Base-by-base conservation (phyloP, 306 rosid species). In the Cajanus cajan region DNA sequence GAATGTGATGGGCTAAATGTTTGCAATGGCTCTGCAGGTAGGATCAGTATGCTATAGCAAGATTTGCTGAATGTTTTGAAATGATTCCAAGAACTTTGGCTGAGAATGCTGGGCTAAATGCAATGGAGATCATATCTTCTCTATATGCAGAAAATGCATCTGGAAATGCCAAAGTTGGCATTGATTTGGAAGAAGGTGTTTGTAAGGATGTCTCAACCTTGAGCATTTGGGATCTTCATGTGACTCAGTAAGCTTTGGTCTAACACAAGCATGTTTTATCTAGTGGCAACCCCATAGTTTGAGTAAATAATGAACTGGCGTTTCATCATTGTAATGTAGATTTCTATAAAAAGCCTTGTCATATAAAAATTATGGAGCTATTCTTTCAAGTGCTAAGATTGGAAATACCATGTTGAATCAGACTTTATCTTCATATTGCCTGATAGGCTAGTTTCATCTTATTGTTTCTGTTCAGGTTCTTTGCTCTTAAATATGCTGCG, bases 21-120 rank as follows among this genome's bases (percentile, higher is more conserved):
- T 67, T 82, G 66, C 28, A 39, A 43, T 85, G 77, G 58, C 50
- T 71, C 16, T 93, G 86, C 90, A 95, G 99, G 78, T 91, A 93
- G 98, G 99, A 95, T 82, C 99, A 95, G 85, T 95, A 91, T 85
- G 99, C 99, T 8, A 86, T 95, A 61, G 94, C 99, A 61, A 93
- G 93, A 84, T 95, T 95, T 90, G 98, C 98, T 41, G 96, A 95
- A 78, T 86, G 97, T 83, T 93, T 95, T 85, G 99, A 95, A 88
- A 89, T 95, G 91, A 86, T 95, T 47, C 97, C 99, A 41, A 90
- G 90, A 85, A 95, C 96, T 11, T 87, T 95, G 36, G 90, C 99
- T 52, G 99, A 93, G 80, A 95, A 95, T 91, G 99, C 98, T 63
- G 99, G 99, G 80, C 85, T 91, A 44, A 93, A 93, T 84, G 89